Conservation (phyloP, 73 alveolate genomes). For the Uronychia setigera region DNA sequence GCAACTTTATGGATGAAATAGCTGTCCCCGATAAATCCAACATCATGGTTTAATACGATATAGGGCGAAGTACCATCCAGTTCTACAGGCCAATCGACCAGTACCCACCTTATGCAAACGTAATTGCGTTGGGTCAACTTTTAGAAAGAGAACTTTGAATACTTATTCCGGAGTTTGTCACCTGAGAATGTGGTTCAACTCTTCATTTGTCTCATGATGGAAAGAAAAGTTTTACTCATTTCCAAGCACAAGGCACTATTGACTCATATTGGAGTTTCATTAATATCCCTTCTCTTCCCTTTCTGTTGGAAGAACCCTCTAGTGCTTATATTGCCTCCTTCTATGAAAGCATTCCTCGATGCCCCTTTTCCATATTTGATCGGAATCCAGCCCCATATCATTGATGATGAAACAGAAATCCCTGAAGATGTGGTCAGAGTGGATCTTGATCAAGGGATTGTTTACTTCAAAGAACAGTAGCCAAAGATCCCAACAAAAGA, state of each 20-base stretch:
- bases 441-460: slow-evolving; percentile 57
- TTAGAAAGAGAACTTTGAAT: slow-evolving; percentile 55
- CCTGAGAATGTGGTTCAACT: slow-evolving; percentile 53
- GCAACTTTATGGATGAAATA: slow-evolving; percentile 71
- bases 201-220: slow-evolving; percentile 50
- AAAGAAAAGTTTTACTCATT: slow-evolving; percentile 62
- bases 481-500: slow-evolving; percentile 75
- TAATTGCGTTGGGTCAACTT: not conserved
- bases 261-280: slow-evolving; percentile 60
- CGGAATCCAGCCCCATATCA: slow-evolving; percentile 45
- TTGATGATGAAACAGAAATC: slow-evolving; percentile 51
- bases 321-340: slow-evolving; percentile 64
- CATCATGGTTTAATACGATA: slow-evolving; percentile 58
- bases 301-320: slow-evolving; percentile 72
- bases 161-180: slow-evolving; percentile 48
- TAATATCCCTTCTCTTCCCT: slow-evolving; percentile 65
- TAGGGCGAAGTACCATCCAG: slow-evolving; percentile 54
- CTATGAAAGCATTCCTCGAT: slow-evolving; percentile 65
- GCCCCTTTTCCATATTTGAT: slow-evolving; percentile 74
- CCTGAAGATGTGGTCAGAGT: slow-evolving; percentile 71
- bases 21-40: slow-evolving; percentile 81
- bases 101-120: slow-evolving; percentile 69
- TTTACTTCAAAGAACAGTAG: slow-evolving; percentile 45
- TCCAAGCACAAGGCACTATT: slow-evolving; percentile 69
- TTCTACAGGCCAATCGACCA: slow-evolving; percentile 68